Percentiles rank a stretch among this genome's conserved stretches.
These are phyloP conservation scores for Hsuehochloa calcarea DNA, from an alignment of 176 grass and related monocot genomes.

Conservation along the genomic window DNA sequence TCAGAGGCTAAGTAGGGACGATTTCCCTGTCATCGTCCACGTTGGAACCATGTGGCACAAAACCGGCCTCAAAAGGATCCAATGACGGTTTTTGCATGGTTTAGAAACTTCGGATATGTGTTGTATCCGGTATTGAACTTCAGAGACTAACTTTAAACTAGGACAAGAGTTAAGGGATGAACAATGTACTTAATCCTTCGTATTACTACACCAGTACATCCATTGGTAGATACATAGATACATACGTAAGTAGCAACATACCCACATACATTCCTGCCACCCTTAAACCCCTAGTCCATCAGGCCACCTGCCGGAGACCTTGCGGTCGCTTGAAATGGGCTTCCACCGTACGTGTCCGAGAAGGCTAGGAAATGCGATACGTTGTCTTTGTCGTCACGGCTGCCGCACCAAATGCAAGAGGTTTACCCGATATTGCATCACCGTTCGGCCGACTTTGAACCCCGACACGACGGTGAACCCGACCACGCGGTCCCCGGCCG, in stretches of 20 bases:
- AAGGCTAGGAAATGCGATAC: background rate
- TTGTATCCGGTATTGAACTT: too few species aligned
- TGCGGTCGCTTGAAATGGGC: background rate
- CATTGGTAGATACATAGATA: slow-evolving; percentile 12
- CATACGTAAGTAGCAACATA: background rate
- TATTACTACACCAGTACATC: slow-evolving; percentile 11
- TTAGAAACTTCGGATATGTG: too few species aligned
- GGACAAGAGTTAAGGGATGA: too few species aligned
- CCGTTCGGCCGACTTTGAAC: slow-evolving; percentile 62
- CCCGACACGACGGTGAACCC: slow-evolving; percentile 88
- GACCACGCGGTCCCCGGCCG: slow-evolving; percentile 14
- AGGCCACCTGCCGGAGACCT: slow-evolving; percentile 2
- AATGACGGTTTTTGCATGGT: too few species aligned
- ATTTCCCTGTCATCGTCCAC: too few species aligned
- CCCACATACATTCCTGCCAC: background rate
- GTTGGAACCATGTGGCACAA: too few species aligned
- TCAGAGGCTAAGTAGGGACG: too few species aligned
- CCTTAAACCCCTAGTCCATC: background rate
- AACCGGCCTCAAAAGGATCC: too few species aligned
- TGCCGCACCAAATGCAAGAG: slow-evolving; percentile 21
- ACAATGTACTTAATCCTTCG: background rate
- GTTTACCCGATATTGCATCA: slow-evolving; percentile 81
- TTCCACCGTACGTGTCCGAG: background rate
- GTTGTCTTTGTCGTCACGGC: background rate
- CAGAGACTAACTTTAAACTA: too few species aligned